phyloP scores from a whole-genome alignment of 805 yeast genomes.

The Metschnikowia aberdeeniae region DNA sequence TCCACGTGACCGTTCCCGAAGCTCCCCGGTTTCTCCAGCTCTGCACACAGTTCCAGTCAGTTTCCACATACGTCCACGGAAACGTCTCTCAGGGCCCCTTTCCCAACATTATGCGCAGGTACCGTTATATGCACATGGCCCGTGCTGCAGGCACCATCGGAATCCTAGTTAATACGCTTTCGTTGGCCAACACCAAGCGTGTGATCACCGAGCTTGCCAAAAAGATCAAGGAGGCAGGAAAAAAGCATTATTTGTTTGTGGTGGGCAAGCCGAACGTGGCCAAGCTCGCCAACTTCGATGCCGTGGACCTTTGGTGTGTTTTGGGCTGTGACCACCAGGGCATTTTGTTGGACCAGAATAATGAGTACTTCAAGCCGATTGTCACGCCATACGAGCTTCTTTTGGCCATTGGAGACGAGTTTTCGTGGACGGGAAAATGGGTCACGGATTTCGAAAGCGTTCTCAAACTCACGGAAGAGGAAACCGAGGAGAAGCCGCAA shows the following conservation, averaged over 20 bases:
- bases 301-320: slow-evolving; percentile 91
- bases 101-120: slow-evolving; percentile 79
- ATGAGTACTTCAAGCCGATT: slow-evolving; percentile 85
- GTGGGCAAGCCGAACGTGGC: slow-evolving; percentile 99
- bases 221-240: slow-evolving; percentile 69
- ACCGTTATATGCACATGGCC: slow-evolving; percentile 81
- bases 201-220: slow-evolving; percentile 57
- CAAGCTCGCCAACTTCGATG: slow-evolving; percentile 91
- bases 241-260: slow-evolving; percentile 89
- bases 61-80: slow-evolving; percentile 48
- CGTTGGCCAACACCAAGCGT: slow-evolving; percentile 68
- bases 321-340: slow-evolving; percentile 96
- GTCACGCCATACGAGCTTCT: slow-evolving; percentile 90
- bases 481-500: slow-evolving; percentile 19
- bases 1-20: slow-evolving; percentile 71
- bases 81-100: slow-evolving; percentile 52
- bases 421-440: slow-evolving; percentile 94
- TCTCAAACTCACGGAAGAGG: slow-evolving; percentile 37
- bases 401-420: slow-evolving; percentile 70
- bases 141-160: slow-evolving; percentile 92
- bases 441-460: slow-evolving; percentile 67
- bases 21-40: slow-evolving; percentile 74
- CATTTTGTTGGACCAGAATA: slow-evolving; percentile 70
- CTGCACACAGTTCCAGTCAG: slow-evolving; percentile 61
- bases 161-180: slow-evolving; percentile 82